Evolutionary conservation across 495 filamentous ascomycete genomes (phyloP).

Genomic region (Daldinia caldariorum): DNA sequence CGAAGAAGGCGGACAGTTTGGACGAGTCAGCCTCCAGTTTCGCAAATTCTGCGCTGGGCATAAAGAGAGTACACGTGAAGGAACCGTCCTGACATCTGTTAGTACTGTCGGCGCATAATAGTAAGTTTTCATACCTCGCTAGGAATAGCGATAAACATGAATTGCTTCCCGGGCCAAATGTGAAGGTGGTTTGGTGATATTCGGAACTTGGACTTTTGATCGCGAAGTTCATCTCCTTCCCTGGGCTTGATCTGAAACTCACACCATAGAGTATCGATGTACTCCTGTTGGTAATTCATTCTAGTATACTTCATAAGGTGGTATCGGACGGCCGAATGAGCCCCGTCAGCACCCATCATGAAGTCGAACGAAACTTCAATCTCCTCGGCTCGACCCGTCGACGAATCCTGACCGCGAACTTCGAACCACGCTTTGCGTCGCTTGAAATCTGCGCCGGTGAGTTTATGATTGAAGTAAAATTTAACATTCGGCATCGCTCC

Average conservation of each 20-base stretch:
- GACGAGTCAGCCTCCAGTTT: constrained; percentile 65
- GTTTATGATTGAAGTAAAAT: constrained; percentile 89
- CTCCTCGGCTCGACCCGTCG: constrained; percentile 53
- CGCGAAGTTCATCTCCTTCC: constrained; percentile 41
- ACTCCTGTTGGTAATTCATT: constrained; percentile 92
- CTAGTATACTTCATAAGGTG: constrained; percentile 93
- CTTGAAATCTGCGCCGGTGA: constrained; percentile 85
- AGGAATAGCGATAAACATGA: constrained; percentile 99
- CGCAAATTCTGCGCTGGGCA: constrained; percentile 69
- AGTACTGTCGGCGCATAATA: constrained; percentile 7
- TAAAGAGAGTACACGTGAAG: constrained; percentile 96
- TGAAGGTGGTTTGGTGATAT: constrained; percentile 93
- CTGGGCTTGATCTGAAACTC: constrained; percentile 81
- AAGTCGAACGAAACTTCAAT: constrained; percentile 87
- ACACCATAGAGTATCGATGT: constrained; percentile 97
- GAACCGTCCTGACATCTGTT: constrained; percentile 70
- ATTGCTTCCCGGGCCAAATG: constrained; percentile 92
- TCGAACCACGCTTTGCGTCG: constrained; percentile 89
- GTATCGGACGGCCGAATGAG: constrained; percentile 87
- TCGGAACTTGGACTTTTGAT: constrained; percentile 67
- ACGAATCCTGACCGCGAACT: constrained; percentile 48
- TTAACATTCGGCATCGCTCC: constrained; percentile 86
- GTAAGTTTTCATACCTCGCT: constrained; percentile 61
- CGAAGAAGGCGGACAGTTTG: constrained; percentile 75
- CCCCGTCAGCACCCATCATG: constrained; percentile 95